phyloP scores from a whole-genome alignment of 768 basidiomycete genomes.

The Dioszegia hungarica region DNA sequence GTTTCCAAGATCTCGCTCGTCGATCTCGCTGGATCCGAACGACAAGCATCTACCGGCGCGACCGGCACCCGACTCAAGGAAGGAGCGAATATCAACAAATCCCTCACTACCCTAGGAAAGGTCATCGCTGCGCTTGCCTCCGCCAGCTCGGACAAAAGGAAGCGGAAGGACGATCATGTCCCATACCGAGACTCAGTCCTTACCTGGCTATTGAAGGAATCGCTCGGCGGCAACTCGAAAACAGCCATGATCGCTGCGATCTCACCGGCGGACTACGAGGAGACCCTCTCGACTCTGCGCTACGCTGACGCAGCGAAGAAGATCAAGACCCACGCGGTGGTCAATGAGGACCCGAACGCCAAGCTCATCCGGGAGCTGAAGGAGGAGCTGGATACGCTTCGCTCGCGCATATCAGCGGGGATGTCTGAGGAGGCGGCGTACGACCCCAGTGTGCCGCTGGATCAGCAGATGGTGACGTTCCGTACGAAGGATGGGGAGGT shows the following conservation, averaged over 20 bases:
- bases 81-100: conserved; percentile 98
- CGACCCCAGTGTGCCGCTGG: conserved; percentile 83
- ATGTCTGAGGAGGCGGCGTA: conserved; percentile 61
- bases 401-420: conserved; percentile 56
- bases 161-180: conserved; percentile 83
- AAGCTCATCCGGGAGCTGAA: conserved; percentile 96
- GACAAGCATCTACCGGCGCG: conserved; percentile 95
- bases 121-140: conserved; percentile 86
- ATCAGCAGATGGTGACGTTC: conserved; percentile 93
- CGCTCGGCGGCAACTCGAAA: conserved; percentile 67
- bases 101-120: conserved; percentile 92
- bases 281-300: conserved; percentile 86
- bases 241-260: conserved; percentile 99
- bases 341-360: conserved; percentile 99
- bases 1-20: conserved; percentile 98
- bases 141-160: conserved; percentile 66
- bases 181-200: conserved; percentile 97
- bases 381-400: conserved; percentile 89
- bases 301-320: conserved; percentile 99
- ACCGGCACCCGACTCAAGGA: conserved; percentile 91
- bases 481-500: conserved; percentile 86
- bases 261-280: conserved; percentile 63
- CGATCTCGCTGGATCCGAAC: conserved; percentile 92
- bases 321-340: conserved; percentile 99
- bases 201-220: conserved; percentile 97